Base-by-base conservation (phyloP, 73 alveolate species). In the Durusdinium trenchii region DNA sequence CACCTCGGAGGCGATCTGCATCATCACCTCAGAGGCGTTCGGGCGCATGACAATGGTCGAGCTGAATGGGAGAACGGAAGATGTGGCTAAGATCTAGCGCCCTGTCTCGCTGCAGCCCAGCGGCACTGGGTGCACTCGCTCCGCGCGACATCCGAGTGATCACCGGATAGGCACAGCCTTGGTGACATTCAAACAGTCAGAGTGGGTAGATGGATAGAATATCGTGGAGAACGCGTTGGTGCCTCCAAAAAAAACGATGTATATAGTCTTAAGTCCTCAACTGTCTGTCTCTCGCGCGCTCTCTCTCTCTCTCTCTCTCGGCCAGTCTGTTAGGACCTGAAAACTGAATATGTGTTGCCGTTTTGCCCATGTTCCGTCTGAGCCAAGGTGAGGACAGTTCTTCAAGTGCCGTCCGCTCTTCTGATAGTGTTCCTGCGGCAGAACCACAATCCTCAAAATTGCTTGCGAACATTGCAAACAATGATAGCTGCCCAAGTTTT, bases 101-200 rank as follows among this genome's bases (percentile, higher is more conserved):
- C 42, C 42, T 26, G 32, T 30, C 3, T 18, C 42, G 10, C 51
- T 83, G 73, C 87, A 78, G 38, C 67, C 48, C 35, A 64, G 86
- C 30, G 36, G 96, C 98, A 38, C 98, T 91, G 28, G 98, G 98
- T 12, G 98, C 98, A 50, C 98, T 91, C 35, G 61, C 57, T 6
- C 98, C 98, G 40, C 98, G 40, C 60, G 98, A 91, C 98, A 91
- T 91, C 45, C 98, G 87, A 23, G 98, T 91, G 98, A 91, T 38
- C 78, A 91, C 98, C 36, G 98, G 98, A 36, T 91, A 91, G 14
- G 98, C 98, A 26, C 98, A 91, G 30, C 98, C 96, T 89, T 28
- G 42, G 89, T 28, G 1, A 10, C 45, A 36, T 3, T 0, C 69
- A 12, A 57, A 23, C 69, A 57, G n/a, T n/a, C n/a, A n/a, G n/a